Evolutionary conservation across 352 stramenopile species (phyloP).

Genomic region (Phytophthora macrochlamydospora): DNA sequence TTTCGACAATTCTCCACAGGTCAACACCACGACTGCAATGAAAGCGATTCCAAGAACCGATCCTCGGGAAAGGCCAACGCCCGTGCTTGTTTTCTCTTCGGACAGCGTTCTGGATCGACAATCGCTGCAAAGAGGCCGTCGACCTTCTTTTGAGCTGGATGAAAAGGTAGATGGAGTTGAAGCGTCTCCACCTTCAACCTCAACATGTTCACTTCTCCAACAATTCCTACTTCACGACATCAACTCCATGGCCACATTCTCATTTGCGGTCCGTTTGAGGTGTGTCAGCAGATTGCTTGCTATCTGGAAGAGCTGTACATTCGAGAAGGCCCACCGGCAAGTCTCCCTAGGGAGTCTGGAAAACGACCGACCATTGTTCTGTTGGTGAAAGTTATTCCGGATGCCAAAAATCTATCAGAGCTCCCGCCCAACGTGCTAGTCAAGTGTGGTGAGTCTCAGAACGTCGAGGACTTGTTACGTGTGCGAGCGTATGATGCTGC

Average conservation of each 20-base stretch:
- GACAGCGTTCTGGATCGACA: constrained; percentile 55
- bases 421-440: constrained; percentile 55
- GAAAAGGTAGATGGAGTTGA: constrained; percentile 2
- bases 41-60: not conserved
- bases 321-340: constrained; percentile 17
- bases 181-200: not conserved
- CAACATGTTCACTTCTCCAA: not conserved
- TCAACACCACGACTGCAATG: not conserved
- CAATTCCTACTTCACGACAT: constrained; percentile 3
- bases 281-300: constrained; percentile 42
- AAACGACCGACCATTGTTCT: constrained; percentile 33
- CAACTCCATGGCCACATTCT: constrained; percentile 45
- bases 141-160: constrained; percentile 29
- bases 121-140: constrained; percentile 38
- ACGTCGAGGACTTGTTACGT: constrained; percentile 57
- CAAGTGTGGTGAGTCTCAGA: constrained; percentile 48
- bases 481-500: constrained; percentile 48
- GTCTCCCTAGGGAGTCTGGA: not conserved
- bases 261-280: constrained; percentile 51
- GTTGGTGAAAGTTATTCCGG: constrained; percentile 48
- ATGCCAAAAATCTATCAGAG: constrained; percentile 31
- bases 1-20: not conserved
- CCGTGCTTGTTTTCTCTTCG: constrained; percentile 57
- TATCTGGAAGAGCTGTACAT: constrained; percentile 51
- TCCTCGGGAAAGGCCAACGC: not conserved